Conservation (phyloP, 495 filamentous ascomycete genomes). For the Xylaria flabelliformis region DNA sequence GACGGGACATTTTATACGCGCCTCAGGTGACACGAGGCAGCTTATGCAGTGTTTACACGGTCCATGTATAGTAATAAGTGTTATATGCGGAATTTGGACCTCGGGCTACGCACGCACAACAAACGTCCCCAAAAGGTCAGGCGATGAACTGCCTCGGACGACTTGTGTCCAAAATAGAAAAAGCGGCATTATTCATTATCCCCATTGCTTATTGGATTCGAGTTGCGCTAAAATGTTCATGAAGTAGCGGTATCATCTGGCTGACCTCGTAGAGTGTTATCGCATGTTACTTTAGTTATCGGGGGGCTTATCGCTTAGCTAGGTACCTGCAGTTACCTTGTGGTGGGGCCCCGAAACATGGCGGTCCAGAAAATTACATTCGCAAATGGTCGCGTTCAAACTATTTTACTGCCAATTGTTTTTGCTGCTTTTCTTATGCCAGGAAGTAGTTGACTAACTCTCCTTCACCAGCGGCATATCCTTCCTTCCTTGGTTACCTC, state of each 20-base stretch:
- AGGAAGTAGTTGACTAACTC: background rate
- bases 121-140: background rate
- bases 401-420: background rate
- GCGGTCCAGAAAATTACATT: constrained; percentile 18
- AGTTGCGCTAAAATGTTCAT: background rate
- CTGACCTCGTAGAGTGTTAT: background rate
- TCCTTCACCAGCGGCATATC: background rate
- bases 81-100: background rate
- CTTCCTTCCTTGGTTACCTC: background rate
- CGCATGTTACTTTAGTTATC: background rate
- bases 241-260: background rate
- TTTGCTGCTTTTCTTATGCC: background rate
- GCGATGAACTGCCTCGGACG: background rate
- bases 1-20: background rate
- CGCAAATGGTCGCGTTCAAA: background rate
- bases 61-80: constrained; percentile 1
- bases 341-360: constrained; percentile 11
- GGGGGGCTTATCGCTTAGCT: constrained; percentile 13
- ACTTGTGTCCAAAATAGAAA: constrained; percentile 3
- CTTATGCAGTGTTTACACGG: background rate
- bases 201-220: background rate
- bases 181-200: background rate
- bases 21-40: background rate
- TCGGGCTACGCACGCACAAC: too few relatives aligned
- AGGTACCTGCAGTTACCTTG: background rate